Percentiles rank a stretch among this genome's conserved stretches.
These are phyloP conservation scores for Veloporphyrellus conicus DNA, from an alignment of 1,284 basidiomycete species.

Conservation along the genomic window DNA sequence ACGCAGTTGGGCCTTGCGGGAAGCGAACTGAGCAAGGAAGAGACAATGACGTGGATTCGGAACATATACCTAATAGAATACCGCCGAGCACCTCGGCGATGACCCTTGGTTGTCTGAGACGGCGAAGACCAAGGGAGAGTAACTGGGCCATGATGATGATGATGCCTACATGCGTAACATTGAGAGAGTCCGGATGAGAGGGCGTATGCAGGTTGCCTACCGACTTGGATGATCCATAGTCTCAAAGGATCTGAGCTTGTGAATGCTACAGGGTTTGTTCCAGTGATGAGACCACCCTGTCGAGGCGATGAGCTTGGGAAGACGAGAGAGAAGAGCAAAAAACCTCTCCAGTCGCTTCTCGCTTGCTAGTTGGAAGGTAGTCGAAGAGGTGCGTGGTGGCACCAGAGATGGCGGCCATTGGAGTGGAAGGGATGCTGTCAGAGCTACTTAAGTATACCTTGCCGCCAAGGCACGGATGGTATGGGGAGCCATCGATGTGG, in stretches of 20 bases:
- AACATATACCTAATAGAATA: conserved; percentile 52
- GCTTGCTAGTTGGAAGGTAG: not conserved
- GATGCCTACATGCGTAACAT: conserved; percentile 37
- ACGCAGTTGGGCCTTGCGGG: conserved; percentile 55
- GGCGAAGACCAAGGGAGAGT: conserved; percentile 53
- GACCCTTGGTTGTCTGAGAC: conserved; percentile 65
- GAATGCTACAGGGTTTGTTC: conserved; percentile 52
- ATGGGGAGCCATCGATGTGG: too few relatives aligned
- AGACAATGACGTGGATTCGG: not conserved
- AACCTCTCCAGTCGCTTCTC: conserved; percentile 24
- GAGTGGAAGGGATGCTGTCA: not conserved
- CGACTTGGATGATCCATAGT: conserved; percentile 69
- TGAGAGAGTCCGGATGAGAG: not conserved
- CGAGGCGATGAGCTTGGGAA: conserved; percentile 1
- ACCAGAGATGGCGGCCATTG: conserved; percentile 11
- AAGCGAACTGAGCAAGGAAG: not conserved
- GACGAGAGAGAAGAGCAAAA: not conserved
- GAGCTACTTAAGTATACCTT: not conserved
- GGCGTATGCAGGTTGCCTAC: conserved; percentile 29
- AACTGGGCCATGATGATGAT: conserved; percentile 65
- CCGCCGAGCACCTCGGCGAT: conserved; percentile 75
- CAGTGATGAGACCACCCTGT: conserved; percentile 51
- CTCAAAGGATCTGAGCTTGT: conserved; percentile 56
- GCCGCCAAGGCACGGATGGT: too few relatives aligned
- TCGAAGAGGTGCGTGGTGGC: not conserved